These are phyloP conservation scores for Emergomyces africanus DNA, from an alignment of 2,329 filamentous ascomycete species.

Conservation along the genomic window DNA sequence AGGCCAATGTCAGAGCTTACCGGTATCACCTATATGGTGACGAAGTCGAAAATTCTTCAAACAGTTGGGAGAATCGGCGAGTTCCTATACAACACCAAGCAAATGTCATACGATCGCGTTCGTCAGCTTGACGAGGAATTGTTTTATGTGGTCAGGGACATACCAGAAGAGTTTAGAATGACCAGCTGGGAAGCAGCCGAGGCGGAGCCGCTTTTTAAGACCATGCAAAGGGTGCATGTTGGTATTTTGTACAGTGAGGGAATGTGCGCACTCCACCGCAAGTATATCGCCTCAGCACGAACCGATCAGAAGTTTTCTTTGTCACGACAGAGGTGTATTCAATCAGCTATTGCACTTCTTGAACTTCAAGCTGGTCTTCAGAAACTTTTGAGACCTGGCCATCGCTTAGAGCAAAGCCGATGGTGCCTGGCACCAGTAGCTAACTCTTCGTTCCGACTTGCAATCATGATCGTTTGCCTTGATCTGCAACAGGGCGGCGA, in stretches of 20 bases:
- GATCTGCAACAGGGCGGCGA: conserved; percentile 24
- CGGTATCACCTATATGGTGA: conserved; percentile 10
- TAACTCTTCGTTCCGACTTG: conserved; percentile 35
- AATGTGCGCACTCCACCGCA: conserved; percentile 23
- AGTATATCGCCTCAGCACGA: conserved; percentile 17
- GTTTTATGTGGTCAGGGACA: conserved; percentile 7
- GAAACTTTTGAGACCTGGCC: conserved; percentile 27
- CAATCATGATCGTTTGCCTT: conserved; percentile 35
- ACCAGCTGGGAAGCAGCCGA: background rate
- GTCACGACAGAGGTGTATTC: conserved; percentile 32
- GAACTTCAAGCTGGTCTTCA: conserved; percentile 33
- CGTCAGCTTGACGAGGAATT: conserved; percentile 13
- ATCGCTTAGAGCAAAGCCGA: conserved; percentile 27
- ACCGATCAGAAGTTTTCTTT: conserved; percentile 24
- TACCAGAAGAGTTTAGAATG: conserved; percentile 6
- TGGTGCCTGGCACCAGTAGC: conserved; percentile 35
- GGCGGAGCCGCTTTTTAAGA: background rate
- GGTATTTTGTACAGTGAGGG: conserved; percentile 20
- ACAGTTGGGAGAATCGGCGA: conserved; percentile 9
- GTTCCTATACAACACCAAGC: conserved; percentile 5
- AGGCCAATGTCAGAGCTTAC: conserved; percentile 16
- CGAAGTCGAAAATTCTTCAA: conserved; percentile 6
- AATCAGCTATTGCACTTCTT: conserved; percentile 33
- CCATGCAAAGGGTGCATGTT: conserved; percentile 14
- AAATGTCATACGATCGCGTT: conserved; percentile 10